These are phyloP conservation scores for Malus sylvestris DNA, from an alignment of 306 rosid species.

Conservation along the genomic window DNA sequence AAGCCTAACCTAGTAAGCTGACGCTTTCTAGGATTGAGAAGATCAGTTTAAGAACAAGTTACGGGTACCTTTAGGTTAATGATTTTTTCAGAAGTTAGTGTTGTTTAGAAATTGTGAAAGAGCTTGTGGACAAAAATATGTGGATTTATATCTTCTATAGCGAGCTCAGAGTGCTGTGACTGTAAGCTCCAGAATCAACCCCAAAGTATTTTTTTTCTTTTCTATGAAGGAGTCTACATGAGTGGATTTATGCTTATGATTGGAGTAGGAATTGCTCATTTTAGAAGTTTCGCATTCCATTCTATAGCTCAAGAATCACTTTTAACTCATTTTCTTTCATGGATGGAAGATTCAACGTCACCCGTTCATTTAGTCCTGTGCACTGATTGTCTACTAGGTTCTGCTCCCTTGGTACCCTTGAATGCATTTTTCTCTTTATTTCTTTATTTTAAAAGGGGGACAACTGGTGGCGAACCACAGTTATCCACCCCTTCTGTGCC, in stretches of 20 bases:
- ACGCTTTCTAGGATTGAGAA: not conserved
- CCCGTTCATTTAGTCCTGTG: not conserved
- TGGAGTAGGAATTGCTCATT: not conserved
- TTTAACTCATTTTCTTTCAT: not conserved
- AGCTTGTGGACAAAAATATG: not conserved
- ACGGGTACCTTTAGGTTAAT: not conserved
- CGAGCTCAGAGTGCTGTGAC: not conserved
- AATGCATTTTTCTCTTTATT: not conserved
- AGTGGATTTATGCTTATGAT: not conserved
- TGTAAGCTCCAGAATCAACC: not conserved
- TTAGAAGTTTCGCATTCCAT: not conserved
- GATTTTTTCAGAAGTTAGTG: not conserved
- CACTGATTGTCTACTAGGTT: not conserved
- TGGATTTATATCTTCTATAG: not conserved
- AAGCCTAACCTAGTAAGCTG: not conserved
- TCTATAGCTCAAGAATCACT: not conserved
- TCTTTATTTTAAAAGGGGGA: too few relatives aligned
- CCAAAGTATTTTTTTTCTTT: not conserved
- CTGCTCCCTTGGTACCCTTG: not conserved
- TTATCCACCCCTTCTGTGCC: too few relatives aligned
- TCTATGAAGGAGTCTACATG: not conserved
- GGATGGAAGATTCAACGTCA: not conserved
- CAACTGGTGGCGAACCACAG: too few relatives aligned
- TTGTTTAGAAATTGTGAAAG: not conserved
- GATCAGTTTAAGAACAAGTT: not conserved